Evolutionary conservation across 768 basidiomycete species (phyloP), one percentile per base, ranked within the genome.

Genomic region (Hemileccinum rubropunctum): DNA sequence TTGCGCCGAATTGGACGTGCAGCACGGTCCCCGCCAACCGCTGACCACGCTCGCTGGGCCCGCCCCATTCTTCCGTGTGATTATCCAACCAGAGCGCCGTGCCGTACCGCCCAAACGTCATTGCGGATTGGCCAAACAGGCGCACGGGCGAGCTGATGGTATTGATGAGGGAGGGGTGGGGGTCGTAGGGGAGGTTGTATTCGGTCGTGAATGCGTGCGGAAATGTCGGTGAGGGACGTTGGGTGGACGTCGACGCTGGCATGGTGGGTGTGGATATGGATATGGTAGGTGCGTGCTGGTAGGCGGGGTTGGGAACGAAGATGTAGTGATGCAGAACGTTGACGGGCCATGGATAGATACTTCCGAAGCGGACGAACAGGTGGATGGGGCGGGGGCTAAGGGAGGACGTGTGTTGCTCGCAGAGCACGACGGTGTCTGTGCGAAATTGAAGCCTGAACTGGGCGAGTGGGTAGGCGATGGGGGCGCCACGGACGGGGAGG

Each of bases 81-180:
- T 72, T 80, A 56, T 88, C 86, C 30, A 85, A 67, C 81, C 84
- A 88, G 14, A 88, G 54, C 5, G 78, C 79, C 6, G 82, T 85
- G 4, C 85, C 86, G 56, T 79, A 75, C 4, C 64, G 67, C 1
- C 84, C 84, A 17, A 88, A 56, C 0, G 71, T 70, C 67, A 82
- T 74, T 42, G 82, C 73, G 26, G 78, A 78, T 20, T 70, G 74
- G 2, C 78, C 70, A 54, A 83, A 81, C 28, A 85, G 63, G 13
- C 81, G 78, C 13, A 86, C 66, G 3, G 85, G 83, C 2, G 82
- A 78, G 1, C 69, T 73, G 45, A 83, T 73, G 11, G 71, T 71
- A 32, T 75, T 73, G 11, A 64, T 48, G 1, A 59, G 56, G 7
- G 66, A 47, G 0, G 71, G 63, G 1, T 71, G 73, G 0, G 70